Evolutionary conservation across 768 basidiomycete genomes (phyloP).

Genomic region (Serendipita sp.): DNA sequence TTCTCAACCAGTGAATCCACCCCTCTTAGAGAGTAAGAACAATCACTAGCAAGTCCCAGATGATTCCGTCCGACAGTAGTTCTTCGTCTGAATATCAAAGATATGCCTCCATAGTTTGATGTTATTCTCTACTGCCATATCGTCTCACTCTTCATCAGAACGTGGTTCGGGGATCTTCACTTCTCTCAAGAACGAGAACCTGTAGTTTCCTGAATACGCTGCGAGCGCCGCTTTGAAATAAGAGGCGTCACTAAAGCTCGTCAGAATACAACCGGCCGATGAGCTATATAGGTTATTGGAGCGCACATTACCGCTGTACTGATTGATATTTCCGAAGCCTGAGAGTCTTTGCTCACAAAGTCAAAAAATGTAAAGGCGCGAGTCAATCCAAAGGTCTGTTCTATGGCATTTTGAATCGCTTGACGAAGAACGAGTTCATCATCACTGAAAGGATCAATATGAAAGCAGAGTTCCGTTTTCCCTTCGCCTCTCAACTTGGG

Average conservation of each 20-base stretch:
- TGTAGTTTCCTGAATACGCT: background rate
- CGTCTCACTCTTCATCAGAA: background rate
- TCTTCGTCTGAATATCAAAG: too few species aligned
- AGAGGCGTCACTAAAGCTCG: background rate
- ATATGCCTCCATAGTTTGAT: too few species aligned
- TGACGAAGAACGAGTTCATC: background rate
- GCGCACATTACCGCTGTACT: too few species aligned
- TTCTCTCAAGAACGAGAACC: background rate
- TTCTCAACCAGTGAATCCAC: too few species aligned
- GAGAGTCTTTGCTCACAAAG: background rate
- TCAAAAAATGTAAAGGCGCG: background rate
- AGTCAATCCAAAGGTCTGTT: constrained; percentile 2
- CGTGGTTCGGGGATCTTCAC: background rate
- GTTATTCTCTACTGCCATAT: too few species aligned
- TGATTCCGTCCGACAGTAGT: too few species aligned
- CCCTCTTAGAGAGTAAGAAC: background rate
- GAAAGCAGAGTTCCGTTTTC: background rate
- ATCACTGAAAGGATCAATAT: background rate
- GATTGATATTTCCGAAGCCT: background rate
- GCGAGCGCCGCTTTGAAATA: background rate
- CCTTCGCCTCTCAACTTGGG: background rate
- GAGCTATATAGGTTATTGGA: too few species aligned
- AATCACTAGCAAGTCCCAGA: too few species aligned
- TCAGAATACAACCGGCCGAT: too few species aligned
- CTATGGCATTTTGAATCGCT: background rate